A percentile compares a stretch with the other conserved stretches of the same genome.
Conservation (phyloP, 202 grass and related monocot species). For the Elaeis oleifera region DNA sequence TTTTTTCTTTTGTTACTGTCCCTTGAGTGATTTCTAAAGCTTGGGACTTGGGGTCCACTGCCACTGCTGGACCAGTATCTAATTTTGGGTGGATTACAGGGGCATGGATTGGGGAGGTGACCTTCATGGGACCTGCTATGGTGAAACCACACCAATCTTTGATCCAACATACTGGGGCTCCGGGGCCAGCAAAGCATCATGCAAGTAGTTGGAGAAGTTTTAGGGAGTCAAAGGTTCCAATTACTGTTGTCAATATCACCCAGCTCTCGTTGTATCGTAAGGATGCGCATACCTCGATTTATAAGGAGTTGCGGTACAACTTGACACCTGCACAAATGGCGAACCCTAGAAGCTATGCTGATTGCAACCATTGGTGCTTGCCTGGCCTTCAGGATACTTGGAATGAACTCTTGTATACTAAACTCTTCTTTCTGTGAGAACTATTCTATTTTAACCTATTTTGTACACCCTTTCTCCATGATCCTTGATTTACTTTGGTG, state of each 20-base stretch:
- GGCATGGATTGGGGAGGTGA: constrained; percentile 63
- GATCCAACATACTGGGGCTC: constrained; percentile 66
- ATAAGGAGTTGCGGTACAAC: constrained; percentile 70
- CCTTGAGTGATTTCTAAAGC: no score
- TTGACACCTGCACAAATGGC: constrained; percentile 44
- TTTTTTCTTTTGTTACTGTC: no score
- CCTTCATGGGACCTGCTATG: constrained; percentile 58
- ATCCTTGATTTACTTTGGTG: no score
- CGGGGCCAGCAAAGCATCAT: constrained; percentile 54
- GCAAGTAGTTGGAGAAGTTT: constrained; percentile 39
- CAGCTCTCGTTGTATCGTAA: constrained; percentile 72
- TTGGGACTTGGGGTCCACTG: no score
- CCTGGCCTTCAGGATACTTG: constrained; percentile 81
- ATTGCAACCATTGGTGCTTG: constrained; percentile 87
- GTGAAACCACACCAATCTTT: constrained; percentile 53
- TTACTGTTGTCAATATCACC: constrained; percentile 69
- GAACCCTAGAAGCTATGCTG: constrained; percentile 61
- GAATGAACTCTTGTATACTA: constrained; percentile 78
- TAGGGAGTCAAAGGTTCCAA: constrained; percentile 41
- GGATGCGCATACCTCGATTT: constrained; percentile 83
- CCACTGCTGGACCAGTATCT: no score
- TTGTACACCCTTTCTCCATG: no score
- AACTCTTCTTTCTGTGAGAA: constrained; percentile 62
- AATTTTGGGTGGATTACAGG: constrained; percentile 12
- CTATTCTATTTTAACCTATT: no score